phyloP scores from a whole-genome alignment of 2,329 filamentous ascomycete genomes.

The Neonectria magnoliae region DNA sequence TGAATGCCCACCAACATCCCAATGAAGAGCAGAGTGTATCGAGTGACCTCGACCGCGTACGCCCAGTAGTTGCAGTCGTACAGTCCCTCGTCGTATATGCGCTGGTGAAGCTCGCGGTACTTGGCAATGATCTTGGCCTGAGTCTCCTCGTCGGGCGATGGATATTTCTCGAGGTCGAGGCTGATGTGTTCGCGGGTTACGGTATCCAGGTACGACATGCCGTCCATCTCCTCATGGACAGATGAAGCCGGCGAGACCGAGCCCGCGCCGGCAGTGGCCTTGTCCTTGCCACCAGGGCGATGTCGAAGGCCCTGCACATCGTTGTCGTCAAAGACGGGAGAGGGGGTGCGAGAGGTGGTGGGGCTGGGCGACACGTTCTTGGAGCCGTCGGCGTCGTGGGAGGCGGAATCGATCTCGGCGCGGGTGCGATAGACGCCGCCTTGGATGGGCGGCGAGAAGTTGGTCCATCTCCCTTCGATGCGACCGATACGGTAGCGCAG shows the following conservation, averaged over 20 bases:
- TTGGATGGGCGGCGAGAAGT: conserved; percentile 92
- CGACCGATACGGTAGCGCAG: conserved; percentile 83
- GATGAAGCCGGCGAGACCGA: conserved; percentile 71
- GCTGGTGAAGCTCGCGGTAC: conserved; percentile 81
- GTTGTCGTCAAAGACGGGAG: conserved; percentile 59
- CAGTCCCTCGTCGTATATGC: conserved; percentile 77
- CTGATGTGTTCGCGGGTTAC: conserved; percentile 79
- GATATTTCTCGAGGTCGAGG: conserved; percentile 83
- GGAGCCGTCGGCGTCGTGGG: conserved; percentile 23
- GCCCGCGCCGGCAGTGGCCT: conserved; percentile 47
- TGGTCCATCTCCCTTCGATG: conserved; percentile 83
- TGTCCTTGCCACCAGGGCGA: conserved; percentile 36
- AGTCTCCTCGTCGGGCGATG: conserved; percentile 75
- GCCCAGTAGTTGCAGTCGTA: conserved; percentile 86
- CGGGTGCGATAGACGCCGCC: conserved; percentile 77
- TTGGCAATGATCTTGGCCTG: conserved; percentile 82
- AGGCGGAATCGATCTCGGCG: conserved; percentile 45
- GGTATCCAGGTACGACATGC: conserved; percentile 75
- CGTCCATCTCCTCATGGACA: conserved; percentile 58
- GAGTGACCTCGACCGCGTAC: conserved; percentile 78
- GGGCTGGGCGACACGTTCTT: conserved; percentile 53
- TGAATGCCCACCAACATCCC: conserved; percentile 70
- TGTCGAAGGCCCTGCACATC: conserved; percentile 40
- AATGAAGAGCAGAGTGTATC: conserved; percentile 74
- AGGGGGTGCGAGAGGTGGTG: conserved; percentile 62